phyloP scores from a whole-genome alignment of 1,284 basidiomycete species.

The Tylopilus microsporus region DNA sequence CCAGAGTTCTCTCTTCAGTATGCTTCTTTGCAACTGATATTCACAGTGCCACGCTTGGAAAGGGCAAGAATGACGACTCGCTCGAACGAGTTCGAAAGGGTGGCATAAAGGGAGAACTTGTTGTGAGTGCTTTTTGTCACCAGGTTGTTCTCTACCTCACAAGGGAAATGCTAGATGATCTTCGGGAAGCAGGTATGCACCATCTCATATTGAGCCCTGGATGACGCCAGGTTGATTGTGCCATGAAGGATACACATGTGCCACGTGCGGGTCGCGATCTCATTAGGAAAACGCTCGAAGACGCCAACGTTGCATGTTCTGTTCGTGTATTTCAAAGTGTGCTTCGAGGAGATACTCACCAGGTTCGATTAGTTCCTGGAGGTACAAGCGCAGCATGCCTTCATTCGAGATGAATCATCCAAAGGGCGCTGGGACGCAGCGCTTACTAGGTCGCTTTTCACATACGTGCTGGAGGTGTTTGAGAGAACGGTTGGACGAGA shows the following conservation, averaged over 20 bases:
- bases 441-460: slow-evolving; percentile 74
- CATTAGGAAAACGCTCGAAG: slow-evolving; percentile 77
- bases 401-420: slow-evolving; percentile 84
- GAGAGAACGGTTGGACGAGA: slow-evolving; percentile 81
- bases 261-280: slow-evolving; percentile 78
- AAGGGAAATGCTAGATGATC: slow-evolving; percentile 61
- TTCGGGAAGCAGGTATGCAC: slow-evolving; percentile 80
- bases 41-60: slow-evolving; percentile 80
- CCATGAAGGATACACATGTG: slow-evolving; percentile 75
- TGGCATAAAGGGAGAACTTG: slow-evolving; percentile 80
- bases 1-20: slow-evolving; percentile 75
- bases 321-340: slow-evolving; percentile 39
- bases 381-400: slow-evolving; percentile 91
- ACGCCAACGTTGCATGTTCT: slow-evolving; percentile 65
- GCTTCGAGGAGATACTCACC: slow-evolving; percentile 1
- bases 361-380: slow-evolving; percentile 66
- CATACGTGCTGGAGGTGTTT: slow-evolving; percentile 90
- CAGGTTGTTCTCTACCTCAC: not conserved
- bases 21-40: slow-evolving; percentile 94
- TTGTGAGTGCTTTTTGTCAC: slow-evolving; percentile 44
- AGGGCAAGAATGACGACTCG: slow-evolving; percentile 76
- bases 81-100: slow-evolving; percentile 68
- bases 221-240: slow-evolving; percentile 1
- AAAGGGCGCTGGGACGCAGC: slow-evolving; percentile 94
- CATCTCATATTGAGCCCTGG: not conserved